A percentile compares a stretch with the other conserved stretches of the same genome.
These are phyloP conservation scores for Plectosphaerella cucumerina DNA, from an alignment of 2,329 filamentous ascomycete species.

Conservation along the genomic window DNA sequence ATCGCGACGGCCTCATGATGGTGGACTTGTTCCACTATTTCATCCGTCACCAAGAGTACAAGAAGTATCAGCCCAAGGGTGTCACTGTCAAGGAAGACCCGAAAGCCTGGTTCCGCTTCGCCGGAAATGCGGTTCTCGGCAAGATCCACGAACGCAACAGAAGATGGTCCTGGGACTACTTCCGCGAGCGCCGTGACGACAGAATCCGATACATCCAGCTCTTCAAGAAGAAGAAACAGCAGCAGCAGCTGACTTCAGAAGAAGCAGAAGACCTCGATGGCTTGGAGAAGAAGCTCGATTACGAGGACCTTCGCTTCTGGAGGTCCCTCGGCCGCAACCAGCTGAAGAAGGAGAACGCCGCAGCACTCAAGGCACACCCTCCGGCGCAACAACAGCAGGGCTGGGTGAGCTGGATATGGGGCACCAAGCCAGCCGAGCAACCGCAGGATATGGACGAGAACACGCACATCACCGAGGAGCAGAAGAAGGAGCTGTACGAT, in stretches of 20 bases:
- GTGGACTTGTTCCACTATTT: constrained; percentile 99
- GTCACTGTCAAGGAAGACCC: constrained; percentile 83
- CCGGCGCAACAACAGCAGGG: constrained; percentile 66
- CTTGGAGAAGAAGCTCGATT: constrained; percentile 83
- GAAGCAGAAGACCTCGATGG: constrained; percentile 70
- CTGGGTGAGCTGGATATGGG: constrained; percentile 93
- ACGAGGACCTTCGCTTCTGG: constrained; percentile 98
- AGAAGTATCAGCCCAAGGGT: constrained; percentile 81
- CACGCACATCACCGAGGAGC: constrained; percentile 87
- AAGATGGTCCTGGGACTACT: constrained; percentile 94
- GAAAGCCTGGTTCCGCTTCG: constrained; percentile 87
- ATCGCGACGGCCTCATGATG: constrained; percentile 96
- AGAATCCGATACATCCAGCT: constrained; percentile 84
- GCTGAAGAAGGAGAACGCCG: constrained; percentile 89
- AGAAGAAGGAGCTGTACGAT: constrained; percentile 93
- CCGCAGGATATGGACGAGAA: constrained; percentile 65
- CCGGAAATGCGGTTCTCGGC: constrained; percentile 79
- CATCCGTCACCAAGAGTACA: constrained; percentile 95
- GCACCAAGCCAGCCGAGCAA: constrained; percentile 62
- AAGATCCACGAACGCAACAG: constrained; percentile 95
- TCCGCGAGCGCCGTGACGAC: constrained; percentile 87
- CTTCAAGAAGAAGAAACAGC: constrained; percentile 90
- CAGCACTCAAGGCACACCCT: constrained; percentile 65
- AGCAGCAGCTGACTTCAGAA: constrained; percentile 62
- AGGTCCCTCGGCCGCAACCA: constrained; percentile 90